Evolutionary conservation across 192 early-diverging fungal species (phyloP).

Genomic region (Coemansia sp.): DNA sequence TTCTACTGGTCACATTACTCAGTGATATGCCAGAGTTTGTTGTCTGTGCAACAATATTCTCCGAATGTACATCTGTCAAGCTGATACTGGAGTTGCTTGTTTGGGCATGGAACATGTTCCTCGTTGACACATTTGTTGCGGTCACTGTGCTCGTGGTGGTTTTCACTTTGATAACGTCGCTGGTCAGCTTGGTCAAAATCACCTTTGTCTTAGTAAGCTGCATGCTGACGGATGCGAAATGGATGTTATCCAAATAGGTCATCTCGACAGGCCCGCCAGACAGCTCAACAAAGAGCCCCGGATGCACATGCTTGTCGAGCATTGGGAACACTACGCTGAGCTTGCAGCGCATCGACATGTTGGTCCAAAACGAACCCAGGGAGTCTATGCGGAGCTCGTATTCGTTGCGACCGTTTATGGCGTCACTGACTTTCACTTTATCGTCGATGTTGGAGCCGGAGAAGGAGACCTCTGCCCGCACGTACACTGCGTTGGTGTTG

Average conservation of each 20-base stretch:
- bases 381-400: slow-evolving; percentile 40
- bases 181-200: slow-evolving; percentile 1
- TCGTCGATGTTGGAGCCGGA: slow-evolving; percentile 9
- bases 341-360: slow-evolving; percentile 17
- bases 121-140: background rate
- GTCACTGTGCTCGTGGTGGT: background rate
- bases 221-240: slow-evolving; percentile 15
- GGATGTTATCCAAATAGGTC: slow-evolving; percentile 17
- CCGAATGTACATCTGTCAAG: background rate
- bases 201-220: slow-evolving; percentile 25
- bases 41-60: slow-evolving; percentile 4
- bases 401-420: slow-evolving; percentile 19
- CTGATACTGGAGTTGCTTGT: background rate
- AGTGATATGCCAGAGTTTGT: slow-evolving; percentile 16
- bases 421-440: slow-evolving; percentile 12
- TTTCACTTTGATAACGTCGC: background rate
- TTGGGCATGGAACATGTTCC: no score
- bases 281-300: slow-evolving; percentile 22
- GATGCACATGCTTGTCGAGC: slow-evolving; percentile 9
- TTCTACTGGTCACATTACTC: slow-evolving; percentile 1
- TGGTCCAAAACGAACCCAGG: slow-evolving; percentile 22
- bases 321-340: slow-evolving; percentile 24
- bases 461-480: slow-evolving; percentile 22
- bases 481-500: slow-evolving; percentile 18
- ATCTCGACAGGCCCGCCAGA: slow-evolving; percentile 21